Evolutionary conservation across 2,329 filamentous ascomycete genomes (phyloP).

Genomic region (Phoma sp.): DNA sequence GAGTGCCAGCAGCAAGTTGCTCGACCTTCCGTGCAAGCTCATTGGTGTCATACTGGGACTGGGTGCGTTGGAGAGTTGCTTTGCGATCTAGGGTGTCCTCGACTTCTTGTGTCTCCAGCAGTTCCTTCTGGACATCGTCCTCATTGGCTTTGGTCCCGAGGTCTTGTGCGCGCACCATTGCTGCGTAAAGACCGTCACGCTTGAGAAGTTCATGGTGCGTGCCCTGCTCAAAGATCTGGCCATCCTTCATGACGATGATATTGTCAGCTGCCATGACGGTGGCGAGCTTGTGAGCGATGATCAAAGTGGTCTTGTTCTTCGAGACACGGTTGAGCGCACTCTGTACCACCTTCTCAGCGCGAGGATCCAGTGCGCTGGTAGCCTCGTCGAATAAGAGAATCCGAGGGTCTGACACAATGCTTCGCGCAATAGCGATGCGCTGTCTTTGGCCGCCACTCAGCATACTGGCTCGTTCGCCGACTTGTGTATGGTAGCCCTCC

Average conservation of each 20-base stretch:
- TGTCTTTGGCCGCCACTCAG: slow-evolving; percentile 82
- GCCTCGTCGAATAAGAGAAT: slow-evolving; percentile 22
- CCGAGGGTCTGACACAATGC: slow-evolving; percentile 31
- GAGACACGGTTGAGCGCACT: slow-evolving; percentile 3
- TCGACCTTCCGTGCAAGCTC: slow-evolving; percentile 12
- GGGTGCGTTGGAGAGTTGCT: slow-evolving; percentile 11
- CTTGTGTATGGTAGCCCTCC: slow-evolving; percentile 81
- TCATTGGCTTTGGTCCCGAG: slow-evolving; percentile 29
- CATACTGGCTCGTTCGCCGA: slow-evolving; percentile 70
- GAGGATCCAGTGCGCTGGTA: slow-evolving; percentile 9
- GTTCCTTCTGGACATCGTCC: slow-evolving; percentile 1
- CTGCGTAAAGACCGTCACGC: slow-evolving; percentile 22
- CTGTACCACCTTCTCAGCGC: slow-evolving; percentile 40
- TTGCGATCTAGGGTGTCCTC: slow-evolving; percentile 8
- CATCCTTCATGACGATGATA: slow-evolving; percentile 50
- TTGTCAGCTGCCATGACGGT: slow-evolving; percentile 48
- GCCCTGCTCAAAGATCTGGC: slow-evolving; percentile 48
- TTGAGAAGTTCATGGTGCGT: slow-evolving; percentile 27
- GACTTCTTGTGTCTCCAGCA: slow-evolving; percentile 1
- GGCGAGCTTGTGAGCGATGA: slow-evolving; percentile 50
- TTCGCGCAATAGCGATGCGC: slow-evolving; percentile 63
- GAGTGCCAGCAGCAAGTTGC: slow-evolving; percentile 15
- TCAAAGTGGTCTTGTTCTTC: slow-evolving; percentile 47
- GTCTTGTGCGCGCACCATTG: slow-evolving; percentile 30
- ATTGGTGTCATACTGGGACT: slow-evolving; percentile 8